phyloP scores from a whole-genome alignment of 495 filamentous ascomycete species.

The Penicillium cosmopolitanum region DNA sequence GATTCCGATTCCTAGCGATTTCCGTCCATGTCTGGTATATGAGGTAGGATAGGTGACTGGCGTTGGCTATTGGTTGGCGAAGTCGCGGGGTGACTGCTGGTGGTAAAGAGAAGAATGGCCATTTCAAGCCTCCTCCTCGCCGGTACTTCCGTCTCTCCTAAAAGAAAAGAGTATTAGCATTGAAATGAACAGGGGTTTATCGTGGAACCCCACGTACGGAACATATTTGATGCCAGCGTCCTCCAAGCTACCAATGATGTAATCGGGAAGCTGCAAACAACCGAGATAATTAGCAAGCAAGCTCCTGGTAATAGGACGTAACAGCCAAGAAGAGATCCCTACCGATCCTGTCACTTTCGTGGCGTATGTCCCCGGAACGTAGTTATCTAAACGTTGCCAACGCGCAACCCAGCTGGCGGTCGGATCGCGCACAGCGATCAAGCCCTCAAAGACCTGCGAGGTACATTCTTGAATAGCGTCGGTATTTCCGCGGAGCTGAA shows the following conservation, averaged over 20 bases:
- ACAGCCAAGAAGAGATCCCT: conserved; percentile 25
- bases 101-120: conserved; percentile 5
- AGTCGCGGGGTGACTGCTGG: neutral
- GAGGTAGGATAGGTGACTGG: neutral
- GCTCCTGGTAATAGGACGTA: neutral
- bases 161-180: conserved; percentile 14
- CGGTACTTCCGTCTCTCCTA: conserved; percentile 55
- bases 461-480: conserved; percentile 92
- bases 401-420: conserved; percentile 85
- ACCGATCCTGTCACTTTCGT: conserved; percentile 84
- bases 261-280: conserved; percentile 55
- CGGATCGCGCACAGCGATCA: conserved; percentile 81
- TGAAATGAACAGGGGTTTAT: neutral
- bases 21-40: neutral
- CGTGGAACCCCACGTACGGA: conserved; percentile 47
- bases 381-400: conserved; percentile 89
- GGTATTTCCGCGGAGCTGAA: conserved; percentile 73
- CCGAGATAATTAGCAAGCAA: neutral
- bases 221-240: conserved; percentile 73
- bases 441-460: conserved; percentile 89
- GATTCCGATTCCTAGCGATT: neutral
- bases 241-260: conserved; percentile 66
- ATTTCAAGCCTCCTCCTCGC: conserved; percentile 49
- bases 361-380: conserved; percentile 86
- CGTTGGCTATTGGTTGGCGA: neutral